These are phyloP conservation scores for Talaromyces rugulosus DNA, from an alignment of 2,329 filamentous ascomycete species.

Conservation along the genomic window DNA sequence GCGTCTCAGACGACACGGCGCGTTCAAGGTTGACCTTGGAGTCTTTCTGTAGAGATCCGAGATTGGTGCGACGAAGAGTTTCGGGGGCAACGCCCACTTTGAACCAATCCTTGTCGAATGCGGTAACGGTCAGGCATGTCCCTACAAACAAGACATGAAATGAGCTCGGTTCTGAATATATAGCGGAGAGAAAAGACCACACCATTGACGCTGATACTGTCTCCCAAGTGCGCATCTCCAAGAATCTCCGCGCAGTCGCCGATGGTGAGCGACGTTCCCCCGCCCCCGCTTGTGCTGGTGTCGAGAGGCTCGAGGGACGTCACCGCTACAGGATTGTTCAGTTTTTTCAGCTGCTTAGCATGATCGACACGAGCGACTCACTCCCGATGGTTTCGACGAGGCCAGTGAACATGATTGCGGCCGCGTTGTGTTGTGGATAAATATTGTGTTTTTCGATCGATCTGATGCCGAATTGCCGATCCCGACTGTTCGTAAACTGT, in stretches of 20 bases:
- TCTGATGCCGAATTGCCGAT: background rate
- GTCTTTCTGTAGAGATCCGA: conserved; percentile 65
- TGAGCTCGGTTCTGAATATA: background rate
- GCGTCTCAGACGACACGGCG: conserved; percentile 82
- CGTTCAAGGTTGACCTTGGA: conserved; percentile 88
- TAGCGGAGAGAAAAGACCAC: conserved; percentile 4
- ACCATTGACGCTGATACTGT: conserved; percentile 94
- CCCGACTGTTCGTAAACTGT: too few species aligned
- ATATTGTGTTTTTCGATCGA: background rate
- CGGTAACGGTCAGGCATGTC: conserved; percentile 89
- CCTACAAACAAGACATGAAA: conserved; percentile 30
- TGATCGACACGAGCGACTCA: conserved; percentile 45
- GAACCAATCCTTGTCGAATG: conserved; percentile 63
- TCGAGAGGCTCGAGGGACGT: conserved; percentile 76
- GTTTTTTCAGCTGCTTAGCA: conserved; percentile 25
- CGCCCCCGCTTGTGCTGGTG: conserved; percentile 63
- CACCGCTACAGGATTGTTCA: conserved; percentile 60
- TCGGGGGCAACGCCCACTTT: conserved; percentile 93
- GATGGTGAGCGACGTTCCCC: conserved; percentile 88
- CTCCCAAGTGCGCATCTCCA: conserved; percentile 76
- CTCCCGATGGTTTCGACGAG: conserved; percentile 91
- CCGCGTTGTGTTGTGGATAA: conserved; percentile 8
- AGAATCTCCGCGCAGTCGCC: conserved; percentile 71
- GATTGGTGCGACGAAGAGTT: conserved; percentile 90
- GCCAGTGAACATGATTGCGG: conserved; percentile 82